These are phyloP conservation scores for Colletotrichum sidae DNA, from an alignment of 2,329 filamentous ascomycete species.

Conservation along the genomic window DNA sequence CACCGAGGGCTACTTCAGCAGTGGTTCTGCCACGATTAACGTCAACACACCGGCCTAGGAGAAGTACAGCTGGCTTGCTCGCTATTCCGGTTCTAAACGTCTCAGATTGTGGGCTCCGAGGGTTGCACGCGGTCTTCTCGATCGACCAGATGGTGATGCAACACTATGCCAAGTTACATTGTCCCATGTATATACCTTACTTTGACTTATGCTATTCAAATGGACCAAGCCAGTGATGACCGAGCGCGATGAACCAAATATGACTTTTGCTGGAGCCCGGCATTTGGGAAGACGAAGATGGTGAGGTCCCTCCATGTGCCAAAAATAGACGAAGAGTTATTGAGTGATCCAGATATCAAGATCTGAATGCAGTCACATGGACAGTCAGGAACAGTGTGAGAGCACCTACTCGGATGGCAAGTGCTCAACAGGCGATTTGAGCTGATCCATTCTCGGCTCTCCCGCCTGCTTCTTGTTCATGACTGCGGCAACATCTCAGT, in stretches of 20 bases:
- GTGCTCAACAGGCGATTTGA: not conserved
- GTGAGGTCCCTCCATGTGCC: no score
- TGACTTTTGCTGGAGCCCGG: no score
- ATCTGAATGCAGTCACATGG: not conserved
- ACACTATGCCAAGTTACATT: no score
- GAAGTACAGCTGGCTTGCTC: not conserved
- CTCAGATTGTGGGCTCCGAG: not conserved
- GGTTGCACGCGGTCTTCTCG: not conserved
- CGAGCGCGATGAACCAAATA: no score
- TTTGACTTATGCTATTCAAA: no score
- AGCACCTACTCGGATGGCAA: not conserved
- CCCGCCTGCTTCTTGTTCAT: conserved; percentile 12
- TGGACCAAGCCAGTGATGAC: no score
- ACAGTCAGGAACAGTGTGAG: not conserved
- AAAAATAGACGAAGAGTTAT: no score
- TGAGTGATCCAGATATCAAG: no score
- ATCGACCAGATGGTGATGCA: not conserved
- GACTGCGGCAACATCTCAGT: conserved; percentile 16
- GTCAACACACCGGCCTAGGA: conserved; percentile 10
- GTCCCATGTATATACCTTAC: no score
- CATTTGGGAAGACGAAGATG: no score
- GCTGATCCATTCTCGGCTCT: not conserved
- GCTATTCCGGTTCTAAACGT: not conserved
- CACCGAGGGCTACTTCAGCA: conserved; percentile 27
- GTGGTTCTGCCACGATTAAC: conserved; percentile 21